A percentile compares a stretch with the other conserved stretches of the same genome.
phyloP scores from a whole-genome alignment of 768 basidiomycete genomes.

The Lentinula lateritia region DNA sequence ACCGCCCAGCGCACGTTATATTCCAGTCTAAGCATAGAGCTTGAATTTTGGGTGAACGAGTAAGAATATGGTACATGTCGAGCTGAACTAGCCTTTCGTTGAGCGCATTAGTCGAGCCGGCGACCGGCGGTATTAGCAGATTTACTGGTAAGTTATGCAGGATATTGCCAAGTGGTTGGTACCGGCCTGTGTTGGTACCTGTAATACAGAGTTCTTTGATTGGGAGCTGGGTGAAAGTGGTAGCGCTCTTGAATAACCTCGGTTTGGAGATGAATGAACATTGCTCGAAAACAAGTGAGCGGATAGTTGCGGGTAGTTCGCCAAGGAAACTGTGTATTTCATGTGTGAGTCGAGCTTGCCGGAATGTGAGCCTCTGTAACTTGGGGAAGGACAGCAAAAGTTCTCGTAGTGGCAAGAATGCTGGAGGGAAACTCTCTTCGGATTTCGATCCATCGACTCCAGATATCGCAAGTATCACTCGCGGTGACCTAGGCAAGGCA shows the following conservation, averaged over 20 bases:
- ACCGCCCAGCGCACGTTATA: constrained; percentile 28
- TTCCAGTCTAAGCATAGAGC: constrained; percentile 40
- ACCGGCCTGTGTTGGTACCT: constrained; percentile 26
- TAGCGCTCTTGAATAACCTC: background rate
- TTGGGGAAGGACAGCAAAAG: background rate
- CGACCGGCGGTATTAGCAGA: background rate
- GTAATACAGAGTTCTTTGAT: constrained; percentile 35
- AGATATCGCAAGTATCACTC: background rate
- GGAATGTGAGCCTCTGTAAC: background rate
- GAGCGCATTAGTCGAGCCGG: background rate
- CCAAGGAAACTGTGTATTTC: background rate
- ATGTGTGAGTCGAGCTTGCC: background rate
- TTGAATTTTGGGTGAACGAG: constrained; percentile 22
- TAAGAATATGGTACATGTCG: background rate
- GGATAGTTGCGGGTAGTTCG: background rate
- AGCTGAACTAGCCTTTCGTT: constrained; percentile 14
- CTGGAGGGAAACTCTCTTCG: background rate
- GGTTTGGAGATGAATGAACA: background rate
- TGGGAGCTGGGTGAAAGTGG: constrained; percentile 26
- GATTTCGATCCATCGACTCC: background rate
- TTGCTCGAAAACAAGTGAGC: background rate
- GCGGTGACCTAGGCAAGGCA: background rate
- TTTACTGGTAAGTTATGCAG: background rate
- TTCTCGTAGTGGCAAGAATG: background rate
- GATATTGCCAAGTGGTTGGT: background rate